Conservation (phyloP, 2,329 filamentous ascomycete species). For the Aspergillus niger region DNA sequence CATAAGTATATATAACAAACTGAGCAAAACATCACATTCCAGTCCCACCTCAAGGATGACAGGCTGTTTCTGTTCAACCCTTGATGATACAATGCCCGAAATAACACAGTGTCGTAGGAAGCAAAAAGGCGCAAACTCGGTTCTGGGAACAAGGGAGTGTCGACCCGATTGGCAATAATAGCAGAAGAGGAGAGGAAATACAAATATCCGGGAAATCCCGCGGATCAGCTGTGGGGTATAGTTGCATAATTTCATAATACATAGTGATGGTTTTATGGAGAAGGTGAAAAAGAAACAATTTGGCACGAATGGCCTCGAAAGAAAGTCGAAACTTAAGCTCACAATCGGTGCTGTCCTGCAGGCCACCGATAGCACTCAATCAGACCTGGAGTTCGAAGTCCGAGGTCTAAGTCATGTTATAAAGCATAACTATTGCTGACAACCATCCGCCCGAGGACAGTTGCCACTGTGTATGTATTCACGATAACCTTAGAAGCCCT, state of each 20-base stretch:
- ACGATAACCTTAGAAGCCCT: slow-evolving; percentile 27
- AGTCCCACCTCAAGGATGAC: slow-evolving; percentile 4
- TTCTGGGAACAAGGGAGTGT: not conserved
- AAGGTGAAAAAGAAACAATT: not conserved
- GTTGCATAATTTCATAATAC: slow-evolving; percentile 10
- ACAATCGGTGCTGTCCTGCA: not conserved
- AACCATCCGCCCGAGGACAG: not conserved
- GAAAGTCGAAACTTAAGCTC: not conserved
- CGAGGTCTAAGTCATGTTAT: not conserved
- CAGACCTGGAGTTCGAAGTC: not conserved
- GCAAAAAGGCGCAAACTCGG: not conserved
- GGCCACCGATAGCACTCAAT: not conserved
- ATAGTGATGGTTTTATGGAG: not conserved
- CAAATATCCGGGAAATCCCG: slow-evolving; percentile 3
- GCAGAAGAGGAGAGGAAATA: slow-evolving; percentile 11
- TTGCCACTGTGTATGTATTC: not conserved
- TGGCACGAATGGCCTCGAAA: not conserved
- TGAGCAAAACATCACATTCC: not conserved
- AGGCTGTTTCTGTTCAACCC: slow-evolving; percentile 10
- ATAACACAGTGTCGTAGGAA: not conserved
- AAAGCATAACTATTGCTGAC: too few species aligned
- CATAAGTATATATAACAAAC: not conserved
- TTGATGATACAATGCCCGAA: not conserved
- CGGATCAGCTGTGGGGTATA: slow-evolving; percentile 20
- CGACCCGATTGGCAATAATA: not conserved